Percentiles rank a stretch among this genome's conserved stretches.
These are phyloP conservation scores for Sugiyamaella chiloensis DNA, from an alignment of 805 yeast species.

Conservation along the genomic window DNA sequence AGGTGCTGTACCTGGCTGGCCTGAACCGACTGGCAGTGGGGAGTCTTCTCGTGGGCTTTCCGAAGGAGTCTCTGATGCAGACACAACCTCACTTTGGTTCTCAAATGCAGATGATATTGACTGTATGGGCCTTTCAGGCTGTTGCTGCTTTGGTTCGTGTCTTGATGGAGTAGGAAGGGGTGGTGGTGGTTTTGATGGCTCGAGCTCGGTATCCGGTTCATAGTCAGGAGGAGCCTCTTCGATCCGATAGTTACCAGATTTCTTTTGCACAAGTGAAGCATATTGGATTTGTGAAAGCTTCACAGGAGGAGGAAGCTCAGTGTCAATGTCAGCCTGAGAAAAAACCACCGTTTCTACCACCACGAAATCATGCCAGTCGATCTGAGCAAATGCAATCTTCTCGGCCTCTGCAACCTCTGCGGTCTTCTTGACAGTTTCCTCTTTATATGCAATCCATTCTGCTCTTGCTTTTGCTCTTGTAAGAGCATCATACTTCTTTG, in stretches of 20 bases:
- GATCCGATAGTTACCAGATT: conserved; percentile 33
- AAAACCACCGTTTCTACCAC: conserved; percentile 68
- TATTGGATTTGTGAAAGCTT: conserved; percentile 56
- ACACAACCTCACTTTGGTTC: not conserved
- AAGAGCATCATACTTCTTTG: conserved; percentile 39
- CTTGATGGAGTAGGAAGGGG: not conserved
- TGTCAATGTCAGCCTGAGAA: conserved; percentile 44
- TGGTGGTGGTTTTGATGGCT: conserved; percentile 11
- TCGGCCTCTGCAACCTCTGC: conserved; percentile 36
- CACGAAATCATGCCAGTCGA: conserved; percentile 85
- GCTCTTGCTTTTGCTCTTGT: conserved; percentile 55
- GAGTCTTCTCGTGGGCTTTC: not conserved
- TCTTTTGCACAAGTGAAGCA: conserved; percentile 56
- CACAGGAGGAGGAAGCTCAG: conserved; percentile 52
- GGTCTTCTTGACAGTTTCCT: conserved; percentile 38
- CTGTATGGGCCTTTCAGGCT: not conserved
- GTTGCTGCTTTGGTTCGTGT: not conserved
- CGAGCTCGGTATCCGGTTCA: conserved; percentile 22
- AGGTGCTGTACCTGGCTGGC: conserved; percentile 7
- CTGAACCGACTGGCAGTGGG: not conserved
- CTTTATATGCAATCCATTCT: conserved; percentile 41
- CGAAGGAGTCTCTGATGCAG: conserved; percentile 6
- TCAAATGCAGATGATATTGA: conserved; percentile 14
- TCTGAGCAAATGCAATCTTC: conserved; percentile 60
- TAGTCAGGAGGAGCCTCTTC: conserved; percentile 46